Base-by-base conservation (phyloP, 2,329 filamentous ascomycete genomes). In the Fusarium sp. region DNA sequence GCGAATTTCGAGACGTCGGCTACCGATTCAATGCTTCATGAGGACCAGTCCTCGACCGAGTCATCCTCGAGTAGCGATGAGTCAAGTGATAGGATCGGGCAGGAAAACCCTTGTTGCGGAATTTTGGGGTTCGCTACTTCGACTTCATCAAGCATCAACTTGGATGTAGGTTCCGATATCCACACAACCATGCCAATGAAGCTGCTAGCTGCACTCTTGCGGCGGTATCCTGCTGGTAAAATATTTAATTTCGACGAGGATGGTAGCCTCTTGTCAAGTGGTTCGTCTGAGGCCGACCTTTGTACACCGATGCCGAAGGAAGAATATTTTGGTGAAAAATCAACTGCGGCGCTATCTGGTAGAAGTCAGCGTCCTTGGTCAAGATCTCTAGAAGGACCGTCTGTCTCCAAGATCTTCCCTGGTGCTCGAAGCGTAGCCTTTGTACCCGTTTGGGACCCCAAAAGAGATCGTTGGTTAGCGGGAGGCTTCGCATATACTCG, bases 401-500 rank as follows among this genome's bases (percentile, higher is more conserved):
- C 48, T 8, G 74, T 87, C 17, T 62, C 79, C 2, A 66, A 75
- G 5, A 75, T 82, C 7, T 84, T 88, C 15, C 83, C 85, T 0
- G 82, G 80, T 0, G 85, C 85, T 4, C 80, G 85, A 22, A 87
- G 84, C 44, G 79, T 88, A 2, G 83, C 83, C 4, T 83, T 87
- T 45, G 80, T 87, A 7, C 87, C 87, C 2, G 76, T 88, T 0
- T 88, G 86, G 85, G 85, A 87, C 60, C 73, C 82, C 3, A 81
- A 81, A 28, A 81, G 81, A 59, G 82, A 87, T 55, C 80, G 85
- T 36, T 87, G 85, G 84, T 86, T 84, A 69, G 83, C 86, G 3
- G 86, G 84, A 5, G 84, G 84, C 7, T 86, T 90, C 48, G 80
- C 84, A 7, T 89, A 87, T 81, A 88, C 87, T 1, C 81, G 78